Evolutionary conservation across 1,139 yeast genomes (phyloP), one percentile per base, ranked within the genome.

Genomic region (Blastobotrys proliferans): DNA sequence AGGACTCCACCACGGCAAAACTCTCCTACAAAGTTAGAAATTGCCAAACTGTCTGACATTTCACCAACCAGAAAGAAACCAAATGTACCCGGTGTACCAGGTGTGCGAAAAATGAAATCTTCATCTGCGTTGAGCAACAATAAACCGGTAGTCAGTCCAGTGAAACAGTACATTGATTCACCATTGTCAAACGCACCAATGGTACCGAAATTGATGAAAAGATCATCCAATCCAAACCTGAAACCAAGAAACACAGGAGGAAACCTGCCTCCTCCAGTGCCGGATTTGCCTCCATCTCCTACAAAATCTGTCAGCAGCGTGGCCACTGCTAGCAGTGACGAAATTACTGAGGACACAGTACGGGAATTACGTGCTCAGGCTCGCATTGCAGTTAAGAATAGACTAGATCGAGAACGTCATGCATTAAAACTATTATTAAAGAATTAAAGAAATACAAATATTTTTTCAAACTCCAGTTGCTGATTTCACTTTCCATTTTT

Each of bases 371-470:
- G 8, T n/a, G 31, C 37, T 9, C 61, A 58, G 38, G 57, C 62
- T 1, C 48, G 61, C n/a, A 46, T 53, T 21, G 61, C 62, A 2
- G 63, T 58, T 18, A 49, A 50, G 28, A 47, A 50, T 26, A 48
- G 61, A 14, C 45, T 58, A 26, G 60, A 55, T 20, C 44, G 56
- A n/a, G 63, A 58, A 34, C 40, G 39, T 6, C 37, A 20, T n/a
- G 38, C 35, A 6, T 24, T 42, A 30, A 33, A 30, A 14, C n/a
- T 21, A 17, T n/a, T 26, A 20, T 6, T 38, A 6, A 38, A 19
- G 26, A 4, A 17, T 4, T 18, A 24, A 22, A 27, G 13, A 27
- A 27, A 27, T 8, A 27, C 13, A 27, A 8, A 27, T 13, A 27
- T 8, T 27, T 5, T 27, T 6, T 5, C 8, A 27, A 9, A 27